Base-by-base conservation (phyloP, 768 basidiomycete genomes). In the Paxillus involutus region DNA sequence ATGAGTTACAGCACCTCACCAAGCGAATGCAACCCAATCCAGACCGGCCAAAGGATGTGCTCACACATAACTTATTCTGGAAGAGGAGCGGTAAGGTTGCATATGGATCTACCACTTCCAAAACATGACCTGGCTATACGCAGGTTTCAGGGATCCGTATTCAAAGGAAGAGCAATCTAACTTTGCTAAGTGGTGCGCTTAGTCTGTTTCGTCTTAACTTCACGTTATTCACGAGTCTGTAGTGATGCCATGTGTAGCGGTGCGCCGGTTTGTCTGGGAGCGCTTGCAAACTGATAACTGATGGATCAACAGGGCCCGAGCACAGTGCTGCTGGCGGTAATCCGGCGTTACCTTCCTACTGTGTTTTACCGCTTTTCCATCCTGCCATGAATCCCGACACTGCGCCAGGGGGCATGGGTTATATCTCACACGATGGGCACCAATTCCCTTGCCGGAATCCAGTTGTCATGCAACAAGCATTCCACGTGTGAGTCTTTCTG, bases 101-200 rank as follows among this genome's bases (percentile, higher is more conserved):
- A 21, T 33, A 24, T 37, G 14, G 16, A 30, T 30, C n/a, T 17
- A 33, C 12, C 33, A 11, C 33, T 11, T 33, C 10, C 21, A n/a
- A 26, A 16, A 10, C 13, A 3, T 30, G 16, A 43, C 19, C 8
- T 36, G 19, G 33, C 2, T 11, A 39, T 39, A 16, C 48, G 24
- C 49, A 80, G 80, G 80, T 4, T 82, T 82, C 71, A 80, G 76
- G 72, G 81, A 83, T 64, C 82, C 82, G 2, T 83, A 83, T 57
- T 73, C 80, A 17, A 71, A 72, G 16, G 79, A 80, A 30, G 79
- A 81, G 53, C 77, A 77, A 58, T 53, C 70, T 0, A 74, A 73
- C 43, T 83, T 81, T 57, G 64, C 72, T 1, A 76, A 77, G 57
- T 40, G 17, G 17, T 57, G 29, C 19, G 19, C 46, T 16, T 26